A percentile compares a stretch with the other conserved stretches of the same genome.
Conservation (phyloP, 495 filamentous ascomycete genomes). For the Trichocladium uniseriatum region DNA sequence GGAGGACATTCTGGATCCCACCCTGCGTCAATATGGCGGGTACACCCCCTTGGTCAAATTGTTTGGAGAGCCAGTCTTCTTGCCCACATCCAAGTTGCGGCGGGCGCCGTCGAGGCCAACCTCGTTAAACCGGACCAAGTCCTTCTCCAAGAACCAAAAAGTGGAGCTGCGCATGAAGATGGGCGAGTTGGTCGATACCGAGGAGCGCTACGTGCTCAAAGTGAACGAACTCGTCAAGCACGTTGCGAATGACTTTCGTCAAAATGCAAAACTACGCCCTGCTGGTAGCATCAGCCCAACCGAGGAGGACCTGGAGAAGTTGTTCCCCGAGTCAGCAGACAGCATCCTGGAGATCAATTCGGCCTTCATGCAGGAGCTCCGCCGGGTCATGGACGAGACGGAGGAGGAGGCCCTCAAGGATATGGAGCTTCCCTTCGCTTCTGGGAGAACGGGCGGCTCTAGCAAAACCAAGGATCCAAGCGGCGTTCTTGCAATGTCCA, state of each 20-base stretch:
- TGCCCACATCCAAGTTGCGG: constrained; percentile 79
- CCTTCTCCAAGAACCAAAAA: constrained; percentile 73
- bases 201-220: constrained; percentile 86
- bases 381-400: constrained; percentile 67
- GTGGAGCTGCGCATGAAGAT: constrained; percentile 77
- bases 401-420: constrained; percentile 69
- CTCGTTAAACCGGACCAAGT: constrained; percentile 59
- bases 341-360: constrained; percentile 71
- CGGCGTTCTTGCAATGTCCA: constrained; percentile 65
- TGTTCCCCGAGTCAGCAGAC: constrained; percentile 74
- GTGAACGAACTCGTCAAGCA: constrained; percentile 69
- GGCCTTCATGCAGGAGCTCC: constrained; percentile 65
- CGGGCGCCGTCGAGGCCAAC: constrained; percentile 81
- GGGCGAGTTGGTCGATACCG: constrained; percentile 85
- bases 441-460: constrained; percentile 39
- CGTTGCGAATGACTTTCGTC: constrained; percentile 62
- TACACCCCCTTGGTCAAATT: constrained; percentile 65
- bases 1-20: constrained; percentile 49
- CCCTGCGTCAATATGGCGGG: constrained; percentile 57
- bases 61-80: constrained; percentile 72
- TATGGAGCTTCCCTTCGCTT: constrained; percentile 39
- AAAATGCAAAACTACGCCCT: constrained; percentile 50
- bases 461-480: constrained; percentile 57
- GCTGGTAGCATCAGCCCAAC: constrained; percentile 61
- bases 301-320: constrained; percentile 56